A percentile compares a stretch with the other conserved stretches of the same genome.
phyloP scores from a whole-genome alignment of 2,329 filamentous ascomycete genomes.

The Colletotrichum gigasporum region DNA sequence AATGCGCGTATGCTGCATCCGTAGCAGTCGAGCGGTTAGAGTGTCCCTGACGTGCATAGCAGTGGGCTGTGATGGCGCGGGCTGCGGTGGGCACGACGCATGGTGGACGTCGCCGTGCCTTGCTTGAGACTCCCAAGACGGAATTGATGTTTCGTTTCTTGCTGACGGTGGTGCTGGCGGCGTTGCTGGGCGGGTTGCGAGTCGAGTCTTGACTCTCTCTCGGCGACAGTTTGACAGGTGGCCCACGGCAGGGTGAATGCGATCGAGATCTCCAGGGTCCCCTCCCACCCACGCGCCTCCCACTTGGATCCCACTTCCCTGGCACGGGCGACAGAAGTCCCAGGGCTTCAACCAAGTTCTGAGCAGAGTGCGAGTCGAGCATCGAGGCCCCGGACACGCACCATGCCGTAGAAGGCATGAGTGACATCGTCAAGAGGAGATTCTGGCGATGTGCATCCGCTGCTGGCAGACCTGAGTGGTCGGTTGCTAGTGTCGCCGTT shows the following conservation, averaged over 20 bases:
- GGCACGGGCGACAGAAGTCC: neutral
- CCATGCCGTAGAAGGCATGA: constrained; percentile 6
- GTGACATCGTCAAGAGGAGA: neutral
- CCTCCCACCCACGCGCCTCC: neutral
- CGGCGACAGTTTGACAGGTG: constrained; percentile 5
- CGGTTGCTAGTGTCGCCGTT: neutral
- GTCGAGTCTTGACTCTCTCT: neutral
- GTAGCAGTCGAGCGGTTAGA: neutral
- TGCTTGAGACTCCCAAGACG: no score
- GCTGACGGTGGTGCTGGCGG: neutral
- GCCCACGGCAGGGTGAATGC: neutral
- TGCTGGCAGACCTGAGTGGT: constrained; percentile 3
- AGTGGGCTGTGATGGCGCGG: neutral
- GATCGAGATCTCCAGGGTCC: constrained; percentile 29
- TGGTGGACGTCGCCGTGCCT: neutral
- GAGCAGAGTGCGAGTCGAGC: neutral
- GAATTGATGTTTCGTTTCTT: constrained; percentile 7
- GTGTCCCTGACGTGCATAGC: constrained; percentile 5
- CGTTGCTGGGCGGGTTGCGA: neutral
- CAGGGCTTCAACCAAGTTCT: constrained; percentile 7
- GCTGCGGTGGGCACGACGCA: neutral
- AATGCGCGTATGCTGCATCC: no score
- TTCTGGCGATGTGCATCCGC: neutral
- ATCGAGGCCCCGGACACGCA: neutral
- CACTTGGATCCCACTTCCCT: constrained; percentile 9